These are phyloP conservation scores for Ilyonectria robusta DNA, from an alignment of 2,329 filamentous ascomycete species.

Conservation along the genomic window DNA sequence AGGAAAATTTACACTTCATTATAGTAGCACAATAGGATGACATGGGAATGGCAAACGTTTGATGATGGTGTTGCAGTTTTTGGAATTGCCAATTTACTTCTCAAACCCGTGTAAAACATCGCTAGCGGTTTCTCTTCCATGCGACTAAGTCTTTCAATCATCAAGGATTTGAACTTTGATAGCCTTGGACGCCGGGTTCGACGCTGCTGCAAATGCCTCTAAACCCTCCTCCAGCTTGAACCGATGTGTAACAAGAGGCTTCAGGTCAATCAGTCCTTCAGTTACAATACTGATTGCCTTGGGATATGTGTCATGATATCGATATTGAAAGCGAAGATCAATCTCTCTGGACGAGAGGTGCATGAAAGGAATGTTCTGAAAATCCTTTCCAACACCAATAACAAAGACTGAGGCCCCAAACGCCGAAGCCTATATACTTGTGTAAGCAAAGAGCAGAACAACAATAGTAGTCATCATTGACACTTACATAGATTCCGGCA, in stretches of 20 bases:
- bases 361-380: slow-evolving; percentile 56
- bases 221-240: slow-evolving; percentile 51
- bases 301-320: slow-evolving; percentile 56
- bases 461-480: too few species aligned
- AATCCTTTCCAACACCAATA: slow-evolving; percentile 22
- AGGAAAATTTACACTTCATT: too few species aligned
- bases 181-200: slow-evolving; percentile 23
- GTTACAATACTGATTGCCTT: slow-evolving; percentile 57
- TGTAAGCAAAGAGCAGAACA: too few species aligned
- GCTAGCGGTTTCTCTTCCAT: too few species aligned
- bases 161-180: slow-evolving; percentile 38
- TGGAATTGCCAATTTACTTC: too few species aligned
- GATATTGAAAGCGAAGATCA: slow-evolving; percentile 56
- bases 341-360: slow-evolving; percentile 52
- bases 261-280: slow-evolving; percentile 47
- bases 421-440: slow-evolving; percentile 9
- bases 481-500: slow-evolving; percentile 11
- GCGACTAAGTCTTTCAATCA: slow-evolving; percentile 13
- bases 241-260: slow-evolving; percentile 50
- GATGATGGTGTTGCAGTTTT: too few species aligned
- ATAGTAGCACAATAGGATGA: too few species aligned
- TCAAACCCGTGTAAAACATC: too few species aligned
- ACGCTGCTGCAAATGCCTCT: slow-evolving; percentile 46
- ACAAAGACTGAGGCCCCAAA: slow-evolving; percentile 56
- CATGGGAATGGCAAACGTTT: too few species aligned